Conservation (phyloP, 1,284 basidiomycete species). For the Megacollybia platyphylla region DNA sequence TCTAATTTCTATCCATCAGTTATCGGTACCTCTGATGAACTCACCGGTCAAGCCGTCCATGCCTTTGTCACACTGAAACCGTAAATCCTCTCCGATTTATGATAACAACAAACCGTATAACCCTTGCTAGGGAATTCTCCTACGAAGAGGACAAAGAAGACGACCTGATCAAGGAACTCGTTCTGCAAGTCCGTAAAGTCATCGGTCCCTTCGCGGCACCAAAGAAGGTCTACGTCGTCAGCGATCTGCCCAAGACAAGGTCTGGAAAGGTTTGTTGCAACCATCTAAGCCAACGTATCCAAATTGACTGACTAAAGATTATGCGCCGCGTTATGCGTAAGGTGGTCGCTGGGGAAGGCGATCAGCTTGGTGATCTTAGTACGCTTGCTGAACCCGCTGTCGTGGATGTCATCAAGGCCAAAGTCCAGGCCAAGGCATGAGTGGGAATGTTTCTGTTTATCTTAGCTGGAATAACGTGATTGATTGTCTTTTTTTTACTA, state of each 20-base stretch:
- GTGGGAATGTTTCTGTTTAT: too few relatives aligned
- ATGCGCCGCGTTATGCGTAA: constrained; percentile 94
- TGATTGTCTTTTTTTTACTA: too few relatives aligned
- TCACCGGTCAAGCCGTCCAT: constrained; percentile 80
- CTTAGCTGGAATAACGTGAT: too few relatives aligned
- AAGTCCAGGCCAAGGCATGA: constrained; percentile 32
- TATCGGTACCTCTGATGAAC: constrained; percentile 79
- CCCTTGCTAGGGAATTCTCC: constrained; percentile 57
- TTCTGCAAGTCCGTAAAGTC: constrained; percentile 89
- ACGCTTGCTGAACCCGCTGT: constrained; percentile 82
- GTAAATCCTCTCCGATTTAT: constrained; percentile 21
- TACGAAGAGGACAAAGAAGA: constrained; percentile 60
- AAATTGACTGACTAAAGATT: constrained; percentile 33
- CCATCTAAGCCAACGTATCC: background rate
- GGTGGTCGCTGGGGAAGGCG: constrained; percentile 87
- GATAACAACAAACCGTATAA: background rate
- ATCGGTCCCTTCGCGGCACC: constrained; percentile 95
- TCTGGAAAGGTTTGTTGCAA: constrained; percentile 71
- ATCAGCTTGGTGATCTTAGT: constrained; percentile 87
- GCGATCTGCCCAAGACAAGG: constrained; percentile 90
- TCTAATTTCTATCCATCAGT: constrained; percentile 25
- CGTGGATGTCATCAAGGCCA: constrained; percentile 72
- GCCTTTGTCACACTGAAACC: constrained; percentile 80
- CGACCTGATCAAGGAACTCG: constrained; percentile 76
- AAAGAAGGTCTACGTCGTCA: constrained; percentile 82